These are phyloP conservation scores for Kwoniella heveanensis DNA, from an alignment of 768 basidiomycete species.

Conservation along the genomic window DNA sequence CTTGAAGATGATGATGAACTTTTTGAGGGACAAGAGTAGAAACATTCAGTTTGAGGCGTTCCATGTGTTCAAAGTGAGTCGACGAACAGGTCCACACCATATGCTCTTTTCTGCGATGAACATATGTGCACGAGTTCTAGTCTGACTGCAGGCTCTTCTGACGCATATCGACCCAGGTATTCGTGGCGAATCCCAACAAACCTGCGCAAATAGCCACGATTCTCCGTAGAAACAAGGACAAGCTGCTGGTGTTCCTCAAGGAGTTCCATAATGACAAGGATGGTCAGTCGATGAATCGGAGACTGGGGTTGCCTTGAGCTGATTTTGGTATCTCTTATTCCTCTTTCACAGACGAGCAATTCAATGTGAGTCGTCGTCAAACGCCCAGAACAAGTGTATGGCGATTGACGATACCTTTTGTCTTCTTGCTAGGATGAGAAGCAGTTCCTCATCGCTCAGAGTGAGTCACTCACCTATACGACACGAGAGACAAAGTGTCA, in stretches of 20 bases:
- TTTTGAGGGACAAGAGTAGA: conserved; percentile 95
- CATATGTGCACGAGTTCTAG: too few species aligned
- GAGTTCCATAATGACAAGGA: conserved; percentile 98
- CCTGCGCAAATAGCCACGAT: conserved; percentile 91
- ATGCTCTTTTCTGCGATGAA: too few species aligned
- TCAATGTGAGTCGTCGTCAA: conserved; percentile 65
- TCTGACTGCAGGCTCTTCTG: too few species aligned
- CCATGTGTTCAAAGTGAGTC: conserved; percentile 96
- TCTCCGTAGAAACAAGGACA: conserved; percentile 89
- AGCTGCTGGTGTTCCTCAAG: conserved; percentile 82
- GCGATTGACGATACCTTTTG: neutral
- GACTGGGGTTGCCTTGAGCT: conserved; percentile 47
- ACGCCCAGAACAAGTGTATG: too few species aligned
- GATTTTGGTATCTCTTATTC: neutral
- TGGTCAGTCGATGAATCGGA: conserved; percentile 58
- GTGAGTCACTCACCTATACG: conserved; percentile 33
- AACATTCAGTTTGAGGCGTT: conserved; percentile 99
- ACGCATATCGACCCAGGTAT: conserved; percentile 74
- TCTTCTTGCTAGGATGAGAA: conserved; percentile 82
- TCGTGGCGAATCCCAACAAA: conserved; percentile 99
- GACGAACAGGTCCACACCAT: too few species aligned
- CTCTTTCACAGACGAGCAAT: conserved; percentile 76
- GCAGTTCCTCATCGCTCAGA: conserved; percentile 91
- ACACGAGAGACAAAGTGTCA: too few species aligned
- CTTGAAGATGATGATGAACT: conserved; percentile 99